Percentiles rank a stretch among this genome's conserved stretches.
phyloP scores from a whole-genome alignment of 805 yeast species.

The Ogataea ramenticola region DNA sequence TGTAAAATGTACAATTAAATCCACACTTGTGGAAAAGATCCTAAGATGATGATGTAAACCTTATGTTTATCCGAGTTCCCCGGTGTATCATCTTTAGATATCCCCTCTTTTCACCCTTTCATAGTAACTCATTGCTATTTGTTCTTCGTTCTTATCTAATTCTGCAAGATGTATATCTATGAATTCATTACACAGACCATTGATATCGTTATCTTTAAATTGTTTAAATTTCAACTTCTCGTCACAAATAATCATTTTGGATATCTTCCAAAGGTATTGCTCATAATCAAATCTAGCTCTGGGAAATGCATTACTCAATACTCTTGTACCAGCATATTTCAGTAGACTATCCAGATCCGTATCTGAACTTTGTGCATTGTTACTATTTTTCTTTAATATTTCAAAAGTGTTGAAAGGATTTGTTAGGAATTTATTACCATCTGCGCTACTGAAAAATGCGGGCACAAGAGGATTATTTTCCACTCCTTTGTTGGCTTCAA shows the following conservation, averaged over 20 bases:
- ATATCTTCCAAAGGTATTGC: conserved; percentile 10
- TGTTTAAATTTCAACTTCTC: conserved; percentile 2
- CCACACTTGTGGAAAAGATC: too few relatives aligned
- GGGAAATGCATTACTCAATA: conserved; percentile 5
- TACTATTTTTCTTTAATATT: conserved; percentile 30
- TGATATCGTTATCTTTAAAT: conserved; percentile 1
- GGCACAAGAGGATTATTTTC: conserved; percentile 1
- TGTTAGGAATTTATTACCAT: conserved; percentile 16
- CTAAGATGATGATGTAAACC: too few relatives aligned
- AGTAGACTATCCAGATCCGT: neutral
- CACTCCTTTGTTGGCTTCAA: neutral
- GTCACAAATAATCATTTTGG: conserved; percentile 9
- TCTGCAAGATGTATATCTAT: conserved; percentile 2
- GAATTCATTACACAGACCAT: conserved; percentile 3
- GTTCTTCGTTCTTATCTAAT: neutral
- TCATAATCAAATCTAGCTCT: conserved; percentile 6
- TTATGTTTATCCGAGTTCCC: too few relatives aligned
- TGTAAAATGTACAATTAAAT: too few relatives aligned
- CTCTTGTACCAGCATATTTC: neutral
- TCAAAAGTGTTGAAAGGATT: conserved; percentile 35
- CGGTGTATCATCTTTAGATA: too few relatives aligned
- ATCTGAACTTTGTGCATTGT: conserved; percentile 2
- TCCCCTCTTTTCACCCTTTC: neutral
- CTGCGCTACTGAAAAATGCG: conserved; percentile 6
- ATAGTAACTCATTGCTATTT: neutral